These are phyloP conservation scores for Trichoderma cornu-damae DNA, from an alignment of 2,329 filamentous ascomycete genomes.

Conservation along the genomic window DNA sequence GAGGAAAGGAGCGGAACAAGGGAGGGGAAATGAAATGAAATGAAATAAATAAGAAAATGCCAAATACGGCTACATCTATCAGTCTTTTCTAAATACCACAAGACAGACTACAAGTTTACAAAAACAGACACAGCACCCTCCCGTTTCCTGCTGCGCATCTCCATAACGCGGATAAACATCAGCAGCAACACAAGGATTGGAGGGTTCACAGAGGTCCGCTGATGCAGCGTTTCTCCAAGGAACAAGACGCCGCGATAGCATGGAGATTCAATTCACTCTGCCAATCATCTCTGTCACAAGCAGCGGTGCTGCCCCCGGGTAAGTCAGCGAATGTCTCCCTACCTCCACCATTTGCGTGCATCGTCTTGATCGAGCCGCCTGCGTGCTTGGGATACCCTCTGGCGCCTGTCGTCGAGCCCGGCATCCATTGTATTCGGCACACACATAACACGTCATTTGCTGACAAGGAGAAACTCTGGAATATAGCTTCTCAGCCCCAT, in stretches of 20 bases:
- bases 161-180: constrained; percentile 1
- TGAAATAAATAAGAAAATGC: neutral
- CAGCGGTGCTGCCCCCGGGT: constrained; percentile 25
- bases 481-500: neutral
- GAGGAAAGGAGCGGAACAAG: neutral
- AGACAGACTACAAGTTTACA: neutral
- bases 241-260: constrained; percentile 19
- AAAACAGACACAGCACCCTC: neutral
- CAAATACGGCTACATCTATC: neutral
- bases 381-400: no score
- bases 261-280: constrained; percentile 39
- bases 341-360: no score
- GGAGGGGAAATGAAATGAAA: neutral
- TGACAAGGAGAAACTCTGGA: neutral
- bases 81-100: neutral
- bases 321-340: constrained; percentile 19
- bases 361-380: no score
- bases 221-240: neutral
- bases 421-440: no score
- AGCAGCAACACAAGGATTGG: neutral
- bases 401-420: no score
- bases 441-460: no score
- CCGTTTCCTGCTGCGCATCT: neutral
- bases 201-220: neutral
- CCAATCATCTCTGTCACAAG: constrained; percentile 25